A percentile compares a stretch with the other conserved stretches of the same genome.
Conservation (phyloP, 305 asterid species). For the Fraxinus sp. region DNA sequence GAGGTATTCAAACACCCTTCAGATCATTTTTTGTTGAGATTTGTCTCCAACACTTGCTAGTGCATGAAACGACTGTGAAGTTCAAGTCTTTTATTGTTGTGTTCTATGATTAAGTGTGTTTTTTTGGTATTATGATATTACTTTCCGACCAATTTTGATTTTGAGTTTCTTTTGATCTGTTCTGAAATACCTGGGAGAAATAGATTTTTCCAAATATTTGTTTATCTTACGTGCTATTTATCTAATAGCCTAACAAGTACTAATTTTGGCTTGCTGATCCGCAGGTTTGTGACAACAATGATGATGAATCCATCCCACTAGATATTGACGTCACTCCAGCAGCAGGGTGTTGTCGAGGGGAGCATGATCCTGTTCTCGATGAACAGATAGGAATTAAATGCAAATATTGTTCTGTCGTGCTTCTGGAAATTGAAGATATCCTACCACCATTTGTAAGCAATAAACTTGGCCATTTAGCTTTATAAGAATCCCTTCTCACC, state of each 20-base stretch:
- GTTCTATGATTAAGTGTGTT: neutral
- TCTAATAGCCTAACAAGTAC: neutral
- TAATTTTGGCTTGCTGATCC: neutral
- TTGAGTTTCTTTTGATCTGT: neutral
- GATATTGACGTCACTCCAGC: slow-evolving; percentile 30
- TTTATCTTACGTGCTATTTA: neutral
- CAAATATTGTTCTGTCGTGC: slow-evolving; percentile 40
- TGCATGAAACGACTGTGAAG: neutral
- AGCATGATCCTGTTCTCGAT: slow-evolving; percentile 48
- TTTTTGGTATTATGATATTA: neutral
- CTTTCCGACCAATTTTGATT: neutral
- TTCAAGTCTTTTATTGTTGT: neutral
- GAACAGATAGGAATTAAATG: slow-evolving; percentile 69
- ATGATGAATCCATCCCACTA: neutral
- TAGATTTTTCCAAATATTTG: neutral
- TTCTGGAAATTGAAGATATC: slow-evolving; percentile 54
- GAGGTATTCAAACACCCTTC: neutral
- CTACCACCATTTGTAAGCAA: slow-evolving; percentile 64
- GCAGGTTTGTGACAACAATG: slow-evolving; percentile 35
- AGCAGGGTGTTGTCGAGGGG: slow-evolving; percentile 50
- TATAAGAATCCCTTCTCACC: neutral
- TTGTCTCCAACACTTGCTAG: neutral
- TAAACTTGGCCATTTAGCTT: neutral
- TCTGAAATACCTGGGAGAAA: neutral
- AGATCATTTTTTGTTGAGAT: neutral